Evolutionary conservation across 1,284 basidiomycete species (phyloP), one percentile per base, ranked within the genome.

Genomic region (Trichosporon faecale): DNA sequence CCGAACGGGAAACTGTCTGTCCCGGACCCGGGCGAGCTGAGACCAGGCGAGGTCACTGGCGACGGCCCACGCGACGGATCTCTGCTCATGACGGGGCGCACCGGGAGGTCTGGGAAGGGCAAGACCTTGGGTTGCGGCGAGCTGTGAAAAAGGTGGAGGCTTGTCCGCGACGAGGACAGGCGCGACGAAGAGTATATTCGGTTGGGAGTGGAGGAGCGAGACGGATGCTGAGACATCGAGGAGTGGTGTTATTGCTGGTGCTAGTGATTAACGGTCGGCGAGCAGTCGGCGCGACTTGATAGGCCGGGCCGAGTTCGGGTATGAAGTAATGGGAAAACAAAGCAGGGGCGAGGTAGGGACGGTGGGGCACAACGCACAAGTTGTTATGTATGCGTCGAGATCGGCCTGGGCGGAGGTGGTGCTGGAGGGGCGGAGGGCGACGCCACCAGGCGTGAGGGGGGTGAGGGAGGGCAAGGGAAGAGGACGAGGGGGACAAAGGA

Each of bases 71-170:
- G 35, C 64, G 64, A 68, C 1, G 52, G 37, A 31, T 72, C 73
- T 44, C 69, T 33, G 67, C 68, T 72, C 67, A 68, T 70, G 29
- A 31, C 18, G 3, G 67, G 31, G 9, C 73, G 65, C 5, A 70
- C 66, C 7, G 71, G 69, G 7, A 74, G 55, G 49, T 74, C 73
- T 23, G 73, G 73, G 57, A 72, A 74, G 14, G 73, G 73, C 23
- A 74, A 61, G 12, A 74, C 73, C 35, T 74, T 74, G 1, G 73
- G 73, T n/a, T 68, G 69, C 57, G 57, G 57, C 57, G 57, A 61
- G 57, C 57, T 61, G 11, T 61, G 57, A 18, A 61, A 61, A 18
- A 60, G 70, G 68, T 5, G 69, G 60, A 40, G 69, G 66, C 5
- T 61, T 5, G 67, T 68, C 27, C 70, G 46, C 6, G 72, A 73